These are phyloP conservation scores for Bryoglossum gracile DNA, from an alignment of 495 filamentous ascomycete genomes.

Conservation along the genomic window DNA sequence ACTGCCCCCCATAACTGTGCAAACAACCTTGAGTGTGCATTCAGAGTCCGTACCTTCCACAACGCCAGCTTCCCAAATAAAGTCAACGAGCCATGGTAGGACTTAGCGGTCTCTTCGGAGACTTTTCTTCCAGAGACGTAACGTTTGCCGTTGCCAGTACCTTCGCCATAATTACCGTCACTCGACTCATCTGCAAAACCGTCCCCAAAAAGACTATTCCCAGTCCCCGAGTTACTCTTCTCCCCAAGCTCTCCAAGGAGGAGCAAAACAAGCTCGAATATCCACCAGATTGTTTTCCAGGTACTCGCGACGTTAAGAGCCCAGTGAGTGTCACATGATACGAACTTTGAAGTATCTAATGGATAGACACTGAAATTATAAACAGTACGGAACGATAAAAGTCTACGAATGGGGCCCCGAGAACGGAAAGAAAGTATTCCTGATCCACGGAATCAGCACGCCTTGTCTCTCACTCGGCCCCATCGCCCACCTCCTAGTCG, in stretches of 20 bases:
- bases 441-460: slow-evolving; percentile 83
- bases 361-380: slow-evolving; percentile 14
- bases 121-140: too few relatives aligned
- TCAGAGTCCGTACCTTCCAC: too few relatives aligned
- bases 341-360: neutral
- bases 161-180: too few relatives aligned
- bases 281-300: slow-evolving; percentile 67
- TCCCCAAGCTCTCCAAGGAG: slow-evolving; percentile 38
- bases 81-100: too few relatives aligned
- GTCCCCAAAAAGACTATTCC: slow-evolving; percentile 11
- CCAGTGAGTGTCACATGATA: slow-evolving; percentile 32
- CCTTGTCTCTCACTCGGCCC: slow-evolving; percentile 65
- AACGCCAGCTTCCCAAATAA: too few relatives aligned
- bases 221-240: slow-evolving; percentile 28
- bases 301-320: slow-evolving; percentile 62
- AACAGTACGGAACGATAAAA: slow-evolving; percentile 69
- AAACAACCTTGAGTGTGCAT: too few relatives aligned
- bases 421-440: slow-evolving; percentile 66
- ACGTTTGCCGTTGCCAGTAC: too few relatives aligned
- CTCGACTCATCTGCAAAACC: too few relatives aligned
- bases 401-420: slow-evolving; percentile 92
- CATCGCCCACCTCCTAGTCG: slow-evolving; percentile 61
- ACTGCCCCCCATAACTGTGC: too few relatives aligned
- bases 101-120: too few relatives aligned
- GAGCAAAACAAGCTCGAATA: slow-evolving; percentile 53